These are phyloP conservation scores for Wallacemonas rigidus DNA, from an alignment of 208 protist species.

Conservation along the genomic window DNA sequence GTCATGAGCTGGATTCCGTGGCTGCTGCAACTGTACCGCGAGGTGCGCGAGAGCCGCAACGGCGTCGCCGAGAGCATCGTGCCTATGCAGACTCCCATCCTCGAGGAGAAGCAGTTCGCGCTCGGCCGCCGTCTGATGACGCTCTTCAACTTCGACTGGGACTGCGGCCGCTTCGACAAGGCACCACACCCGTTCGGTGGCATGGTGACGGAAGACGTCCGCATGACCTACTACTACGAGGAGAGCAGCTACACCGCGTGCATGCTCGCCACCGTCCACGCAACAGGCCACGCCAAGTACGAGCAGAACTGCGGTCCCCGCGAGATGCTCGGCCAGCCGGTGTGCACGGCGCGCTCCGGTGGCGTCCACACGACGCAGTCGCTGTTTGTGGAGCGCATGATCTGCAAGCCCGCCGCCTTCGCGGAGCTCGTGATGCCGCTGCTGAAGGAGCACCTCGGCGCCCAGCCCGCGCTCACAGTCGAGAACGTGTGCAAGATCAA, in stretches of 20 bases:
- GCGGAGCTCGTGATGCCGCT: constrained; percentile 35
- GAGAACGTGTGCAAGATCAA: constrained; percentile 40
- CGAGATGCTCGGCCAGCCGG: constrained; percentile 36
- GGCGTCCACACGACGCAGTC: constrained; percentile 72
- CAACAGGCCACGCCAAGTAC: constrained; percentile 71
- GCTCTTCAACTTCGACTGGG: constrained; percentile 61
- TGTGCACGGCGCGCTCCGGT: constrained; percentile 35
- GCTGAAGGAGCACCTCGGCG: constrained; percentile 40
- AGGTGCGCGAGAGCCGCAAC: constrained; percentile 62
- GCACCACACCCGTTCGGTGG: constrained; percentile 66
- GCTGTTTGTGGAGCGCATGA: constrained; percentile 61
- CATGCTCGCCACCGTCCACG: constrained; percentile 57
- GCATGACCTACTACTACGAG: constrained; percentile 64
- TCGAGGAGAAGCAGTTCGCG: constrained; percentile 32
- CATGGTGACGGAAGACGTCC: constrained; percentile 44
- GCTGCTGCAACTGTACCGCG: constrained; percentile 70
- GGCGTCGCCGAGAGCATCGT: constrained; percentile 17
- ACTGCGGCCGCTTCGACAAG: constrained; percentile 57
- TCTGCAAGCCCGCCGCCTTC: constrained; percentile 48
- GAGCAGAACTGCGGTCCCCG: constrained; percentile 52
- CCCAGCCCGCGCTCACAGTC: constrained; percentile 41
- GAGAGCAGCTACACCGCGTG: constrained; percentile 33
- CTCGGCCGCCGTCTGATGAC: constrained; percentile 29
- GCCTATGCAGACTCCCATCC: constrained; percentile 34
- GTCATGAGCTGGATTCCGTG: constrained; percentile 65